A percentile compares a stretch with the other conserved stretches of the same genome.
Conservation (phyloP, 1,284 basidiomycete species). For the Inonotus obliquus region DNA sequence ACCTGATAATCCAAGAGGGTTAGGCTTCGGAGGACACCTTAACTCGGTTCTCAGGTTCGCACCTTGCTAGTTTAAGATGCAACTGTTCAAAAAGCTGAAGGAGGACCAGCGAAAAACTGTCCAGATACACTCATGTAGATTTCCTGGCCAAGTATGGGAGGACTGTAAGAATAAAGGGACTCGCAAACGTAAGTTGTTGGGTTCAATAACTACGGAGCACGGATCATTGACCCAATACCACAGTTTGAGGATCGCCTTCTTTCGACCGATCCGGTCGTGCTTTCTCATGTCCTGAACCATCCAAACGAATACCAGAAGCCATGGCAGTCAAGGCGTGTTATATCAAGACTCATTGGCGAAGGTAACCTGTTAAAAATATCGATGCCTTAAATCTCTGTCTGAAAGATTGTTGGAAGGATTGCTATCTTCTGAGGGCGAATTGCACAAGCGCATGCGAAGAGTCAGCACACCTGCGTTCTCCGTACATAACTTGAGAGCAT, state of each 20-base stretch:
- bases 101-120: neutral
- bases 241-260: slow-evolving; percentile 76
- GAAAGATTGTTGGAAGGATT: slow-evolving; percentile 36
- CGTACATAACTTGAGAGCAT: slow-evolving; percentile 61
- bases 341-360: slow-evolving; percentile 69
- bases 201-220: neutral
- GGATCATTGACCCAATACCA: slow-evolving; percentile 12
- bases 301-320: slow-evolving; percentile 72
- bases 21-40: slow-evolving; percentile 16
- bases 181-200: slow-evolving; percentile 17
- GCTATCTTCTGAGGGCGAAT: slow-evolving; percentile 68
- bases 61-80: neutral
- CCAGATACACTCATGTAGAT: slow-evolving; percentile 16
- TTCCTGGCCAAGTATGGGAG: slow-evolving; percentile 18
- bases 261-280: slow-evolving; percentile 68
- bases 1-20: slow-evolving; percentile 12
- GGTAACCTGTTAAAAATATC: slow-evolving; percentile 25
- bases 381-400: neutral
- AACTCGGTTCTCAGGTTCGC: slow-evolving; percentile 11
- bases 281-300: slow-evolving; percentile 66
- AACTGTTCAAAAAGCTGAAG: neutral
- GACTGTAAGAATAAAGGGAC: slow-evolving; percentile 20
- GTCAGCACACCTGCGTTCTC: slow-evolving; percentile 77
- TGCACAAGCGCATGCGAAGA: slow-evolving; percentile 71
- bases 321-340: slow-evolving; percentile 68